phyloP scores from a whole-genome alignment of 352 stramenopile species.

The Peronospora destructor region DNA sequence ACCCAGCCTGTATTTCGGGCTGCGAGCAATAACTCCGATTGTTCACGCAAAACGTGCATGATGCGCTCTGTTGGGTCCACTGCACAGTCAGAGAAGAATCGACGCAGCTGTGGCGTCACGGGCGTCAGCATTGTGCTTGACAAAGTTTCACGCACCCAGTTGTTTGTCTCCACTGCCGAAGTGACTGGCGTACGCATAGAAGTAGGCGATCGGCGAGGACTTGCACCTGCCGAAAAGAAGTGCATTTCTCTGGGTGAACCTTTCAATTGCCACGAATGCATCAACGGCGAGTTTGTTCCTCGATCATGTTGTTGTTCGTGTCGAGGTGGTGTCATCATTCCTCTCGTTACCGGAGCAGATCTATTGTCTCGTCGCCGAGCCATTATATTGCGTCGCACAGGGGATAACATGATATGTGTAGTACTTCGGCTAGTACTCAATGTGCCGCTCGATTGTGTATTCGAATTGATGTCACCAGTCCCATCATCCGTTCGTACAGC shows the following conservation, averaged over 20 bases:
- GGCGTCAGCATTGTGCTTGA: conserved; percentile 25
- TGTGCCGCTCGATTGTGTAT: conserved; percentile 17
- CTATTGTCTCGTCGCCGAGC: conserved; percentile 27
- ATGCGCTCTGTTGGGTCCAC: conserved; percentile 55
- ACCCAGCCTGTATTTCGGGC: conserved; percentile 23
- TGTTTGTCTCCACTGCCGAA: conserved; percentile 74
- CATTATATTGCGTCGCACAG: conserved; percentile 32
- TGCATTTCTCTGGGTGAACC: conserved; percentile 31
- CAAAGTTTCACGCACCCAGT: conserved; percentile 71
- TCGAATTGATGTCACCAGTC: conserved; percentile 1
- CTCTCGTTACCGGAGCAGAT: conserved; percentile 10
- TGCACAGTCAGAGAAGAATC: conserved; percentile 55
- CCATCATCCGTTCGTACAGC: conserved; percentile 12
- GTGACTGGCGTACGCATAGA: conserved; percentile 65
- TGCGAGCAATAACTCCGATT: conserved; percentile 44
- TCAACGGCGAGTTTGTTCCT: conserved; percentile 24
- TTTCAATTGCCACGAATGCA: conserved; percentile 65
- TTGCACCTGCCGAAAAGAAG: conserved; percentile 15
- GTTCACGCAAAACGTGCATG: conserved; percentile 37
- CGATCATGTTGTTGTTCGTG: conserved; percentile 22
- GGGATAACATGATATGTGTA: conserved; percentile 27
- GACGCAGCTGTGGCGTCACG: conserved; percentile 40
- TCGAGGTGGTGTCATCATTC: conserved; percentile 34
- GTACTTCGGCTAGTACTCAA: conserved; percentile 11
- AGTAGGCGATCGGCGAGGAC: conserved; percentile 37